These are phyloP conservation scores for Podospora didyma DNA, from an alignment of 495 filamentous ascomycete genomes.

Conservation along the genomic window DNA sequence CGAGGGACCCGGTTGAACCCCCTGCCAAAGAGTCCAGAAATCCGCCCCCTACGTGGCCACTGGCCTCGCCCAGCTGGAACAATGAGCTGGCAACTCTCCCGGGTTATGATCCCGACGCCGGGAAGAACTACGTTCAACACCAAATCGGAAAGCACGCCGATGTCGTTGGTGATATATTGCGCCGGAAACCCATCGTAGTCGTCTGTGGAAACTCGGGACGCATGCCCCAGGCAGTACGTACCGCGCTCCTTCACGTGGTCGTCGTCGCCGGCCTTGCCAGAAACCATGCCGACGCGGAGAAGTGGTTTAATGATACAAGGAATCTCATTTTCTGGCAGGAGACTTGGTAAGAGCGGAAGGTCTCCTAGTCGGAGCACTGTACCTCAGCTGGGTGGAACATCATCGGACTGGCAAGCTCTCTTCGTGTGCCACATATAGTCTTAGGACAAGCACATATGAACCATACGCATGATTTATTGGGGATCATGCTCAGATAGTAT, in stretches of 20 bases:
- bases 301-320: conserved; percentile 17
- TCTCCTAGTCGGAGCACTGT: too few relatives aligned
- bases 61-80: neutral
- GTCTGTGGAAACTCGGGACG: conserved; percentile 80
- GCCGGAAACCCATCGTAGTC: conserved; percentile 39
- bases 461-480: too few relatives aligned
- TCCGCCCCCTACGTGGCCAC: neutral
- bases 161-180: conserved; percentile 56
- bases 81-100: neutral
- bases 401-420: too few relatives aligned
- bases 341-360: conserved; percentile 32
- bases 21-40: conserved; percentile 41
- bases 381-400: too few relatives aligned
- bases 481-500: too few relatives aligned
- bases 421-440: too few relatives aligned
- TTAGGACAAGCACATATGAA: too few relatives aligned
- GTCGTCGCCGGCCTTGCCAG: conserved; percentile 22
- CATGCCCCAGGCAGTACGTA: conserved; percentile 88
- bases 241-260: conserved; percentile 72
- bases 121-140: conserved; percentile 88
- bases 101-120: conserved; percentile 28
- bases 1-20: conserved; percentile 41
- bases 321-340: conserved; percentile 42
- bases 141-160: conserved; percentile 58
- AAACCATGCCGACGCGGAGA: conserved; percentile 25